These are phyloP conservation scores for Ambrosiella xylebori DNA, from an alignment of 2,329 filamentous ascomycete genomes.

Conservation along the genomic window DNA sequence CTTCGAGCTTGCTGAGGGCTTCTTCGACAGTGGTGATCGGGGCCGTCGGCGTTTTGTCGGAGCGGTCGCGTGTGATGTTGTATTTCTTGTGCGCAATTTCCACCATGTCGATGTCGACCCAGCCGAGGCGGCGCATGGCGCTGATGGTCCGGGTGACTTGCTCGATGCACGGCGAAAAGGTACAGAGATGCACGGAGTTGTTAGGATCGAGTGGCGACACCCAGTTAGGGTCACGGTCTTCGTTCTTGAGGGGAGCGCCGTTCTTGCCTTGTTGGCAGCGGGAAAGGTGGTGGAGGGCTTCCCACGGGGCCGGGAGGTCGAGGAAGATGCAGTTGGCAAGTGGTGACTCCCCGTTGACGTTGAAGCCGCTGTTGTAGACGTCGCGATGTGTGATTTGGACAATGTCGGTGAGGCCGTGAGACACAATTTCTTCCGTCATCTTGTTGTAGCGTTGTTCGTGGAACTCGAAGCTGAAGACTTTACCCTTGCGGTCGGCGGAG, in stretches of 20 bases:
- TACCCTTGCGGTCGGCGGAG: constrained; percentile 35
- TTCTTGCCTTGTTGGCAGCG: constrained; percentile 23
- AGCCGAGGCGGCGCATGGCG: constrained; percentile 61
- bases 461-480: constrained; percentile 71
- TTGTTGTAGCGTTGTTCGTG: constrained; percentile 55
- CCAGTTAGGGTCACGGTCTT: constrained; percentile 16
- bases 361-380: constrained; percentile 60
- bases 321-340: constrained; percentile 45
- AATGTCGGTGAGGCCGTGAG: constrained; percentile 46
- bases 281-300: constrained; percentile 59
- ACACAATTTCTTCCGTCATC: constrained; percentile 50
- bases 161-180: constrained; percentile 93
- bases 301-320: constrained; percentile 67
- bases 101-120: constrained; percentile 87
- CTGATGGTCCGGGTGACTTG: constrained; percentile 80
- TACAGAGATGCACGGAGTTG: constrained; percentile 66
- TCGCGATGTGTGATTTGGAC: constrained; percentile 63
- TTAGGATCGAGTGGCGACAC: constrained; percentile 45
- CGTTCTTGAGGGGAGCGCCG: constrained; percentile 18
- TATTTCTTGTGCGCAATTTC: constrained; percentile 68
- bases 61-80: constrained; percentile 64
- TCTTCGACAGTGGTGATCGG: constrained; percentile 61
- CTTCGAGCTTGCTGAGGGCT: constrained; percentile 47
- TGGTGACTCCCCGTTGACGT: constrained; percentile 17
- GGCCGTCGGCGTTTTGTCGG: constrained; percentile 57